Conservation (phyloP, 306 rosid genomes). For the Prunus campanulata region DNA sequence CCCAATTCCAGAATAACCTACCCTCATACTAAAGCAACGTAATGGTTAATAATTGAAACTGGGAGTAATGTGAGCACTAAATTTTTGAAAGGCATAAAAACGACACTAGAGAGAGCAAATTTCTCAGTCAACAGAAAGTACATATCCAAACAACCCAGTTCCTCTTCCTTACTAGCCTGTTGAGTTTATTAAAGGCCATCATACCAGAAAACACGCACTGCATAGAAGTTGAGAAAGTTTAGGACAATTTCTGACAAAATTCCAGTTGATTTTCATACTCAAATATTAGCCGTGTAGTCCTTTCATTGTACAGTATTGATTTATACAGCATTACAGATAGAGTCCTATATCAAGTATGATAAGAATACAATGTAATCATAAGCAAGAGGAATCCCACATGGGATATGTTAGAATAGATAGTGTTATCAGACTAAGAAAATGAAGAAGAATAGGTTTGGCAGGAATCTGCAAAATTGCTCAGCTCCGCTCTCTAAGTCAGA, state of each 20-base stretch:
- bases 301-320: too few relatives aligned
- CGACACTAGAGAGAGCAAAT: neutral
- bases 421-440: too few relatives aligned
- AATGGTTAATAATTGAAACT: conserved; percentile 21
- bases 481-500: too few relatives aligned
- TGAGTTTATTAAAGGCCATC: neutral
- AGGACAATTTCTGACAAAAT: conserved; percentile 13
- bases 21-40: conserved; percentile 15
- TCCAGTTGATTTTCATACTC: neutral
- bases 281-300: neutral
- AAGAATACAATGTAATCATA: too few relatives aligned
- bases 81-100: neutral
- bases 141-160: neutral
- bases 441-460: too few relatives aligned
- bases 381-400: too few relatives aligned
- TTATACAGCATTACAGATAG: too few relatives aligned
- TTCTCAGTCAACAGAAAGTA: neutral
- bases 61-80: conserved; percentile 14
- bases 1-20: conserved; percentile 20
- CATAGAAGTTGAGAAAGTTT: neutral
- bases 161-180: conserved; percentile 4
- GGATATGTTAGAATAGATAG: too few relatives aligned
- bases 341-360: too few relatives aligned
- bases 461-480: too few relatives aligned
- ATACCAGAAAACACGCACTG: conserved; percentile 3